Evolutionary conservation across 129 eudicot species (phyloP), one percentile per base, ranked within the genome.

Genomic region (Tagetes patula): DNA sequence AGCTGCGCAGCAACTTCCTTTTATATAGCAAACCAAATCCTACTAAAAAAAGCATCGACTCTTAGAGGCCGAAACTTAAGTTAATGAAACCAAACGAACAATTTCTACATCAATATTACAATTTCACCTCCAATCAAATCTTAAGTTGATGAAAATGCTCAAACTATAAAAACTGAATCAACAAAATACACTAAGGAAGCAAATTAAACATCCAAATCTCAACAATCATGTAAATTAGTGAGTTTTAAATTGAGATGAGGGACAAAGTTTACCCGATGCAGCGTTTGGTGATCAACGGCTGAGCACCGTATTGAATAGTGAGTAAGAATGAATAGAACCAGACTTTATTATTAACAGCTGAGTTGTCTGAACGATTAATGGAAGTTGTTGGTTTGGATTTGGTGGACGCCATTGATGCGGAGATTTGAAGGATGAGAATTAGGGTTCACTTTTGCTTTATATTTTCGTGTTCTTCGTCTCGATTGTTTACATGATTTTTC

Each of bases 251-350:
- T 32, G 62, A 73, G 8, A 33, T 4, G 1, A 46, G 43, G 61
- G 41, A 6, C 8, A 49, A 37, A 48, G 4, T 30, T 42, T 65
- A 91, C 99, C 99, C 85, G 84, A 71, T 79, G 89, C 82, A 95
- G 40, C 99, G 92, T 61, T 91, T 95, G 84, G 99, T 88, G 80
- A 95, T 95, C 65, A 95, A 81, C 59, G 99, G 99, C 62, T 95
- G 99, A 76, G 90, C 94, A 43, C 99, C 99, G 65, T 95, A 95
- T 68, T 91, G 99, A 32, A 95, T 71, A 63, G 97, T 88, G 54
- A 95, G 95, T 31, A 95, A 77, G 65, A 92, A 54, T 8, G 97
- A 95, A 65, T 85, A 95, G 52, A 91, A 73, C 96, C 89, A 87
- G 1, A 95, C 85, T 56, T 77, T 87, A 30, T 50, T 77, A 65